Conservation (phyloP, 257 asterid genomes). For the Ophiorrhiza pumila region DNA sequence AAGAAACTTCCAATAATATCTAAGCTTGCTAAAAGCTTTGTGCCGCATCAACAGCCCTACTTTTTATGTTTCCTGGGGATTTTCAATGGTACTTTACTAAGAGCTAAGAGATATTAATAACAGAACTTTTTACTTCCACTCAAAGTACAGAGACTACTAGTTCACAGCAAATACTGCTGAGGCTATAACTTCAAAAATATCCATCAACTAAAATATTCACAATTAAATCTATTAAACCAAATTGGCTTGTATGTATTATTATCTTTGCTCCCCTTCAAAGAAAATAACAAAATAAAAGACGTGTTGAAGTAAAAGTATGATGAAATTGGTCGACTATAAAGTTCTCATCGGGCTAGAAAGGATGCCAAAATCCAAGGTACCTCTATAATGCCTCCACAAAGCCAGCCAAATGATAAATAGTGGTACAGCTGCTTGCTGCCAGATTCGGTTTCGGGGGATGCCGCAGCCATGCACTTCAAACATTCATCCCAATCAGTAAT, state of each 20-base stretch:
- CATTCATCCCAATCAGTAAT: constrained; percentile 87
- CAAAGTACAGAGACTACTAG: not conserved
- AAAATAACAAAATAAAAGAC: not conserved
- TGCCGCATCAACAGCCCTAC: too few species aligned
- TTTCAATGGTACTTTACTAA: too few species aligned
- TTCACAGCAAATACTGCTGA: not conserved
- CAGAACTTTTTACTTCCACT: too few species aligned
- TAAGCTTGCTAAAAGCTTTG: too few species aligned
- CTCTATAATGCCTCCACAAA: constrained; percentile 98
- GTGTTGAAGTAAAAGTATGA: not conserved
- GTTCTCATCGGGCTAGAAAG: not conserved
- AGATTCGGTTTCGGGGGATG: constrained; percentile 78
- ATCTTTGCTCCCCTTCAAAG: not conserved
- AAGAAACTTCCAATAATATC: too few species aligned
- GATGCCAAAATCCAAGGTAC: constrained; percentile 34
- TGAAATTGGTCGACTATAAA: not conserved
- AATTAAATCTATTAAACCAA: too few species aligned
- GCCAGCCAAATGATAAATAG: constrained; percentile 89
- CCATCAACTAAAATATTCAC: not conserved
- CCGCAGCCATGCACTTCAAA: constrained; percentile 45
- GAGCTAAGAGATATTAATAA: too few species aligned
- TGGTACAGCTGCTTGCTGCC: constrained; percentile 76
- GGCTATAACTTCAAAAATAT: not conserved
- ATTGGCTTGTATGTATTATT: not conserved
- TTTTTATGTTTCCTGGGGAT: too few species aligned